Evolutionary conservation across 805 yeast species (phyloP).

Genomic region (Ogataea paraovalis): DNA sequence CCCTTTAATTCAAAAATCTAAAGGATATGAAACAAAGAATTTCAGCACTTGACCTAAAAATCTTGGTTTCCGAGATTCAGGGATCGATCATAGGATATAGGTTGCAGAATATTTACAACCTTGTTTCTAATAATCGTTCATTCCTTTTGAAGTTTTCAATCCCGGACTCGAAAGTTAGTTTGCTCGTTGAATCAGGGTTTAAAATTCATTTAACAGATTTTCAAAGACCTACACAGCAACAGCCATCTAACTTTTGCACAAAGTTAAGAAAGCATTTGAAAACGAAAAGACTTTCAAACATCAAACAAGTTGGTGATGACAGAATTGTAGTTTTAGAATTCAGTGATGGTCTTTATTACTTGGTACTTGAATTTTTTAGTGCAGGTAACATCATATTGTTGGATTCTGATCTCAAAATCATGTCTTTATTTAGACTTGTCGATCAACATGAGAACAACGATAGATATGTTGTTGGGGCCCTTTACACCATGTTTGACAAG

Average conservation of each 20-base stretch:
- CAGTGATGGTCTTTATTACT: slow-evolving; percentile 71
- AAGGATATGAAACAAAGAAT: slow-evolving; percentile 65
- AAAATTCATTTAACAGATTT: slow-evolving; percentile 74
- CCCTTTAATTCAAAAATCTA: too few species aligned
- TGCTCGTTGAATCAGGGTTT: slow-evolving; percentile 84
- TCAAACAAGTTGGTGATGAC: slow-evolving; percentile 74
- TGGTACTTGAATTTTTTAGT: slow-evolving; percentile 89
- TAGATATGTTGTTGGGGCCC: slow-evolving; percentile 70
- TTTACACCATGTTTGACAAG: slow-evolving; percentile 58
- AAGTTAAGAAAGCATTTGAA: slow-evolving; percentile 85
- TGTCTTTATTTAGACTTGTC: slow-evolving; percentile 75
- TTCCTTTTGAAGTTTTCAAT: slow-evolving; percentile 75
- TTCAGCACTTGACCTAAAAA: slow-evolving; percentile 75
- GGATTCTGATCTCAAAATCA: slow-evolving; percentile 62
- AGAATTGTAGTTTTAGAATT: slow-evolving; percentile 81
- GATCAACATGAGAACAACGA: slow-evolving; percentile 64
- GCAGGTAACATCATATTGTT: slow-evolving; percentile 87
- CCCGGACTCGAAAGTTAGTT: slow-evolving; percentile 73
- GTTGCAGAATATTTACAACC: slow-evolving; percentile 80
- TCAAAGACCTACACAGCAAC: slow-evolving; percentile 73
- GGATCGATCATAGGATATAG: slow-evolving; percentile 57
- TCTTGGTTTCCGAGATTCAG: slow-evolving; percentile 64
- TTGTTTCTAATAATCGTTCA: slow-evolving; percentile 66
- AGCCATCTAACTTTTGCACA: slow-evolving; percentile 81
- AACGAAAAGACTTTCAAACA: slow-evolving; percentile 66